Percentiles rank a stretch among this genome's conserved stretches.
These are phyloP conservation scores for Leptographium radiaticola DNA, from an alignment of 2,329 filamentous ascomycete species.

Conservation along the genomic window DNA sequence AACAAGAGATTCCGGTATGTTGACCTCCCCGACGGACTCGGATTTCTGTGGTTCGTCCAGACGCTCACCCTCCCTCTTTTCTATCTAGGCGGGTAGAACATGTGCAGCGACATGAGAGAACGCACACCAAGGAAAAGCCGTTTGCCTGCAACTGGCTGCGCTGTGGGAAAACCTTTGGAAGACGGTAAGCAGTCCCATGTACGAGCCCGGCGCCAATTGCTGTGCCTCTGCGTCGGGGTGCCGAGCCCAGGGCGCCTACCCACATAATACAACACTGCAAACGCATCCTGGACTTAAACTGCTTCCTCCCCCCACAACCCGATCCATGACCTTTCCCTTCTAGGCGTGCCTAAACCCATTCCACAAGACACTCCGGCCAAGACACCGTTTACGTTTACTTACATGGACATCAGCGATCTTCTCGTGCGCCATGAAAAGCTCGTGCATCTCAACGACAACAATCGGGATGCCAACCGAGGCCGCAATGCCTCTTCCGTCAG, in stretches of 20 bases:
- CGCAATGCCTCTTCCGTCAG: slow-evolving; percentile 38
- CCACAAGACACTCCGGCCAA: neutral
- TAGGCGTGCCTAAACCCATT: neutral
- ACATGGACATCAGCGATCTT: slow-evolving; percentile 52
- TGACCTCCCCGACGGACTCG: neutral
- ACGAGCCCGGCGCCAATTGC: neutral
- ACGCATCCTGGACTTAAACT: too few relatives aligned
- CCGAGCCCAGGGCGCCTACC: neutral
- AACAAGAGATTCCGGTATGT: slow-evolving; percentile 49
- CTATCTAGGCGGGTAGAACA: slow-evolving; percentile 46
- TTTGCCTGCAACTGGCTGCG: slow-evolving; percentile 46
- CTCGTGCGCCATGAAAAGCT: slow-evolving; percentile 52
- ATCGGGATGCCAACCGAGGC: slow-evolving; percentile 37
- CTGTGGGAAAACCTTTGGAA: slow-evolving; percentile 49
- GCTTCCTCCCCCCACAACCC: too few relatives aligned
- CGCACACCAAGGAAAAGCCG: slow-evolving; percentile 53
- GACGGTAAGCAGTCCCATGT: slow-evolving; percentile 34
- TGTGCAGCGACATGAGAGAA: slow-evolving; percentile 50
- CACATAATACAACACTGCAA: neutral
- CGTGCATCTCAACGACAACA: slow-evolving; percentile 48
- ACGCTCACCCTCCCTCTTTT: slow-evolving; percentile 27
- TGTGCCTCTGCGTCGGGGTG: neutral
- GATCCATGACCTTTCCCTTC: too few relatives aligned
- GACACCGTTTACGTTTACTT: slow-evolving; percentile 24
- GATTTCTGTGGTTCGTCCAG: slow-evolving; percentile 15